Evolutionary conservation across 768 basidiomycete species (phyloP), one percentile per base, ranked within the genome.

Genomic region (Macrolepiota dolichaula): DNA sequence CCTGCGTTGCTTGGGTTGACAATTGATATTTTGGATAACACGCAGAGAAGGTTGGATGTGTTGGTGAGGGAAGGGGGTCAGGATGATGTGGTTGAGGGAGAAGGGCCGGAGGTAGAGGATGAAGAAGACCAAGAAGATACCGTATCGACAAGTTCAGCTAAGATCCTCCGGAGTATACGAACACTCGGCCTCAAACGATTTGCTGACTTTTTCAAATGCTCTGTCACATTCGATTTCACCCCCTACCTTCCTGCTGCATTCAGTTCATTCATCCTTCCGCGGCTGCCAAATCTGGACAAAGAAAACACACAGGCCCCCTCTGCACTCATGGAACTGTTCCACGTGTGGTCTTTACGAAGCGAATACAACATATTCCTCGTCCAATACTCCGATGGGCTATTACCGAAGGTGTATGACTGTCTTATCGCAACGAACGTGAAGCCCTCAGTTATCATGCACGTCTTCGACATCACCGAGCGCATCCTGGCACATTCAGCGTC

Each of bases 291-390:
- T 3, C 78, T 98, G 25, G 87, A 90, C 62, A 79, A 74, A 46
- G 97, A 98, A 72, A 98, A 96, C 67, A 92, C 90, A 0, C 96
- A 98, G 71, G 82, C 92, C 0, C 95, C 96, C 0, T 96, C 95
- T 0, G 87, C 92, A 0, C 78, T 96, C 17, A 76, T 99, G 46
- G 94, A 97, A 40, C 77, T 98, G 22, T 91, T 97, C 74, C 81
- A 86, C 61, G 76, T 82, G 5, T 96, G 95, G 91, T 84, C 92
- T 0, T 70, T 78, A 15, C 77, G 82, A 17, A 77, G 75, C 1
- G 78, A 85, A 12, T 82, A 86, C 62, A 78, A 82, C n/a, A 69
- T 70, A 9, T 87, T 85, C 70, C 78, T 98, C 27, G 86, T 88
- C 49, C 76, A 84, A 24, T 89, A 86, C 68, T 90, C 98, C 67